Evolutionary conservation across 2,329 filamentous ascomycete species (phyloP).

Genomic region (Fusarium sp.): DNA sequence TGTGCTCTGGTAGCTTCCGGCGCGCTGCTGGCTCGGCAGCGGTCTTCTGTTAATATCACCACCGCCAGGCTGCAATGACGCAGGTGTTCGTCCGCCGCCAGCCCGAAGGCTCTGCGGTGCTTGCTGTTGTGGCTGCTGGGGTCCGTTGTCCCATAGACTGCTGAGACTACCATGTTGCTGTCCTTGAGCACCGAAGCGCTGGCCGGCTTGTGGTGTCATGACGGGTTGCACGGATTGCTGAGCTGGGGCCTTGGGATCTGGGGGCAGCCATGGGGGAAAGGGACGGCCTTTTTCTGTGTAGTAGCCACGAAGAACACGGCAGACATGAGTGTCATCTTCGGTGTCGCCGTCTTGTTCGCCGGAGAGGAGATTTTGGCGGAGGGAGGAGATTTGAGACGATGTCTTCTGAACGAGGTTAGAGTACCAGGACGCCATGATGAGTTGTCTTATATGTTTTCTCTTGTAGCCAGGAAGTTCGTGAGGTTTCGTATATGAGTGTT

Average conservation of each 20-base stretch:
- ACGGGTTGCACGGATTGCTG: slow-evolving; percentile 67
- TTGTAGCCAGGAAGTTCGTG: neutral
- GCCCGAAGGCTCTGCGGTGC: slow-evolving; percentile 60
- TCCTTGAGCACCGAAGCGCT: slow-evolving; percentile 64
- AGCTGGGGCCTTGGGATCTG: slow-evolving; percentile 76
- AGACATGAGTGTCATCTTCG: slow-evolving; percentile 94
- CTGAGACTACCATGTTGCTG: slow-evolving; percentile 59
- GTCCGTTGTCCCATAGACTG: slow-evolving; percentile 69
- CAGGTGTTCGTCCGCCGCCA: slow-evolving; percentile 54
- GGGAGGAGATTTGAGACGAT: slow-evolving; percentile 73
- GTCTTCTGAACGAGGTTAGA: slow-evolving; percentile 77
- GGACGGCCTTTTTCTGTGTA: slow-evolving; percentile 88
- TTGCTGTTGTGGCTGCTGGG: slow-evolving; percentile 49
- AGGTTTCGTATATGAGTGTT: slow-evolving; percentile 11
- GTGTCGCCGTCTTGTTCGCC: slow-evolving; percentile 77
- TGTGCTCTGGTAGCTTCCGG: slow-evolving; percentile 74
- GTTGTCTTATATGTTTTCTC: neutral
- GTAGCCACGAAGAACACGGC: slow-evolving; percentile 91
- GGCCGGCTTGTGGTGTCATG: slow-evolving; percentile 64
- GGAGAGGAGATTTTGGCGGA: slow-evolving; percentile 76
- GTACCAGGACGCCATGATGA: slow-evolving; percentile 81
- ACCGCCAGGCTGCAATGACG: slow-evolving; percentile 45
- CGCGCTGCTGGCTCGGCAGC: slow-evolving; percentile 58
- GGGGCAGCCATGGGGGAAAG: slow-evolving; percentile 88
- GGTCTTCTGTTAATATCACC: slow-evolving; percentile 54